phyloP scores from a whole-genome alignment of 2,329 filamentous ascomycete species.

The Magnaporthiopsis rhizophila region DNA sequence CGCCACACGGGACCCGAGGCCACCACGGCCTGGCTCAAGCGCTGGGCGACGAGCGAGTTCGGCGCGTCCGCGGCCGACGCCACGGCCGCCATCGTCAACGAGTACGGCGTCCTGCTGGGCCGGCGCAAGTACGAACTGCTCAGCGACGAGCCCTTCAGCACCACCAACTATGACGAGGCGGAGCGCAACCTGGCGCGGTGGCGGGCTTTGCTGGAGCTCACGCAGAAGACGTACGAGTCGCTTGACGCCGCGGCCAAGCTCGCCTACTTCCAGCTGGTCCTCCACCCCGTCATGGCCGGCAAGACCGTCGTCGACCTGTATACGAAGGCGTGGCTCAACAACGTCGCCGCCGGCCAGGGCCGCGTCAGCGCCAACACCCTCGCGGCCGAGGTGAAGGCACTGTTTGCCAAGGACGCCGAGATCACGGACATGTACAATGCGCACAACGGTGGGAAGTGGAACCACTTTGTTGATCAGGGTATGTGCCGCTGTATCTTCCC shows the following conservation, averaged over 20 bases:
- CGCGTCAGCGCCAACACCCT: constrained; percentile 37
- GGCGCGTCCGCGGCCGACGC: constrained; percentile 30
- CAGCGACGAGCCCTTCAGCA: constrained; percentile 32
- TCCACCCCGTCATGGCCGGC: constrained; percentile 47
- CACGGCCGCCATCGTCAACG: constrained; percentile 41
- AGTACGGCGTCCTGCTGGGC: constrained; percentile 26
- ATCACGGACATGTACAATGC: constrained; percentile 35
- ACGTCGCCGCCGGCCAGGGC: constrained; percentile 36
- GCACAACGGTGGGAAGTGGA: constrained; percentile 29
- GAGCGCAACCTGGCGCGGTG: constrained; percentile 43
- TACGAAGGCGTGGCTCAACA: constrained; percentile 34
- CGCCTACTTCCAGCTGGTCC: constrained; percentile 48
- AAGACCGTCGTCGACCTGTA: constrained; percentile 42
- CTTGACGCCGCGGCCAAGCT: constrained; percentile 32
- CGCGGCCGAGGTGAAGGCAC: constrained; percentile 28
- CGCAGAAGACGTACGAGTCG: constrained; percentile 34
- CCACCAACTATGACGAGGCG: constrained; percentile 52
- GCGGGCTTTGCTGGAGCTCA: constrained; percentile 33
- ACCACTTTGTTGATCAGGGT: constrained; percentile 37
- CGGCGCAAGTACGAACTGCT: constrained; percentile 28
- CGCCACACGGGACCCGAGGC: constrained; percentile 23
- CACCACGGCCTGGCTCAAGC: constrained; percentile 34
- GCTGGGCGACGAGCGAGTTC: constrained; percentile 42
- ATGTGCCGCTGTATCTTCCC: neutral
- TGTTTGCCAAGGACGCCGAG: constrained; percentile 34